Conservation (phyloP, 805 yeast genomes). For the Metschnikowia picachoensis region DNA sequence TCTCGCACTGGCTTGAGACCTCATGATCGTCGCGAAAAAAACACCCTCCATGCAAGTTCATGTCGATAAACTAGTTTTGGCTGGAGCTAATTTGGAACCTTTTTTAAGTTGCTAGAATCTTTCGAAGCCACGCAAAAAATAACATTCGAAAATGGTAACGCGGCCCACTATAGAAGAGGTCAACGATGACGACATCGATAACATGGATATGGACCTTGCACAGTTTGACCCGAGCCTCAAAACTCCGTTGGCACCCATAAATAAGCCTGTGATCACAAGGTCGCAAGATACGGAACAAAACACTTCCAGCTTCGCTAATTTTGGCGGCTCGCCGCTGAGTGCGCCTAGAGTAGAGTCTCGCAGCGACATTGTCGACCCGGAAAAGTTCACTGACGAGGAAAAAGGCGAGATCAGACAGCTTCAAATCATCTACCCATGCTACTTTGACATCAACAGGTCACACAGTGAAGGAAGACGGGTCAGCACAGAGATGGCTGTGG, state of each 20-base stretch:
- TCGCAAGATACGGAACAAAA: constrained; percentile 48
- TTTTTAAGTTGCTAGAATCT: too few relatives aligned
- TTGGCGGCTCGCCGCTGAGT: background rate
- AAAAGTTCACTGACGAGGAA: constrained; percentile 30
- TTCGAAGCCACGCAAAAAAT: background rate
- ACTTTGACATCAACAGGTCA: constrained; percentile 76
- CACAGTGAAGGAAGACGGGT: constrained; percentile 85
- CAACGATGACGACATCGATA: constrained; percentile 82
- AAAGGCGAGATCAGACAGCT: constrained; percentile 61
- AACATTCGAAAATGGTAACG: constrained; percentile 21
- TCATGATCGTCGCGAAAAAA: too few relatives aligned
- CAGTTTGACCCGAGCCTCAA: constrained; percentile 70
- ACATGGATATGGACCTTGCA: constrained; percentile 89
- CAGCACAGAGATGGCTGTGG: constrained; percentile 61
- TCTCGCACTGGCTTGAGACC: too few relatives aligned
- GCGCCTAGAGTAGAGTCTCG: background rate
- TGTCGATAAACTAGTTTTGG: too few relatives aligned
- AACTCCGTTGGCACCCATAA: constrained; percentile 67
- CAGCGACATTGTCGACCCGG: constrained; percentile 14
- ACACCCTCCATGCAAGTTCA: too few relatives aligned
- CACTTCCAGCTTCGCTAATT: background rate
- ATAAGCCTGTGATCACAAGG: constrained; percentile 55
- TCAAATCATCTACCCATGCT: constrained; percentile 85
- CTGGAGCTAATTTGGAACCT: too few relatives aligned
- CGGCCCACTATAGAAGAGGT: constrained; percentile 76